Conservation (phyloP, 2,329 filamentous ascomycete species). For the Colletotrichum sp. region DNA sequence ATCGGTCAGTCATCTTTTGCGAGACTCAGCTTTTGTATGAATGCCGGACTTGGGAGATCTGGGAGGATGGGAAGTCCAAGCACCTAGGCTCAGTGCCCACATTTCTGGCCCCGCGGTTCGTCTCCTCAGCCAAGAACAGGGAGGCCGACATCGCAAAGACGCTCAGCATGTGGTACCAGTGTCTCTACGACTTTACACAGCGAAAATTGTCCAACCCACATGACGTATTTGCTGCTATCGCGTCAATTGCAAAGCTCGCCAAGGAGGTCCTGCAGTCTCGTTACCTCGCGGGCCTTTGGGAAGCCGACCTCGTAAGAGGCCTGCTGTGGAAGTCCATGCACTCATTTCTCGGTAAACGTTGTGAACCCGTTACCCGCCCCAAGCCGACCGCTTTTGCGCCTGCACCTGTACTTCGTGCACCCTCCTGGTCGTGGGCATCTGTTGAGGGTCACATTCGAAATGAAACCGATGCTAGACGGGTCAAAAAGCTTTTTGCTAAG, state of each 20-base stretch:
- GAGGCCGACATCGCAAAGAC: background rate
- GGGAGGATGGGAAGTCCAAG: background rate
- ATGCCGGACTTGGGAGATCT: background rate
- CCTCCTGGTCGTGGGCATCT: constrained; percentile 6
- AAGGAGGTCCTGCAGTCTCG: background rate
- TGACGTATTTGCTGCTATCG: constrained; percentile 6
- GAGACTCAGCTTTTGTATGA: background rate
- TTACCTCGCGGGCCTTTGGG: constrained; percentile 6
- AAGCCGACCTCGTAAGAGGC: background rate
- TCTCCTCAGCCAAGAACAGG: background rate
- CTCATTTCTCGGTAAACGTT: background rate
- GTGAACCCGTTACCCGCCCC: background rate
- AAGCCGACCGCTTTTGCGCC: background rate
- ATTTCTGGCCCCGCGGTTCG: background rate
- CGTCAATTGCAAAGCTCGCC: constrained; percentile 1
- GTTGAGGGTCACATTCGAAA: background rate
- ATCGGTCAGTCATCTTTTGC: background rate
- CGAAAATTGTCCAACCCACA: constrained; percentile 1
- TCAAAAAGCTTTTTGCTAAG: background rate
- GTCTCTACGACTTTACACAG: background rate
- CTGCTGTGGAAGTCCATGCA: background rate
- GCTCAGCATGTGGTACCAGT: background rate
- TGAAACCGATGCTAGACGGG: background rate
- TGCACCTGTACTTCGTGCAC: background rate
- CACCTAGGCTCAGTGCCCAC: background rate